A percentile compares a stretch with the other conserved stretches of the same genome.
These are phyloP conservation scores for Mollisia scopiformis DNA, from an alignment of 2,329 filamentous ascomycete species.

Conservation along the genomic window DNA sequence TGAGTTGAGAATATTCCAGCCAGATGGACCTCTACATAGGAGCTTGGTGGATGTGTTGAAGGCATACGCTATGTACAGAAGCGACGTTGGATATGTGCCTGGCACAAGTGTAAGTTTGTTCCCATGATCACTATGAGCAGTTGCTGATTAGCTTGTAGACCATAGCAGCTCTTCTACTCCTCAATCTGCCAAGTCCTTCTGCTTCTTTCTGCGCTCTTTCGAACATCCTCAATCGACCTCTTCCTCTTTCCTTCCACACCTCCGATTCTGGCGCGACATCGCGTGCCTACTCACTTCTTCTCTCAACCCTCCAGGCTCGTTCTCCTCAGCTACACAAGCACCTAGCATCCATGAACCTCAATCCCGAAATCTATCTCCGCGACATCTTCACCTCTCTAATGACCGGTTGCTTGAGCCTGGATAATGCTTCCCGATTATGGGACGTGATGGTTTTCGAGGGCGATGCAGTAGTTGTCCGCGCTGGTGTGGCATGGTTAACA, in stretches of 20 bases:
- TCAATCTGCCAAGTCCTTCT: conserved; percentile 67
- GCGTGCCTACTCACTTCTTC: conserved; percentile 69
- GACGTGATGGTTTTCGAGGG: conserved; percentile 85
- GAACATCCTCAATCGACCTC: conserved; percentile 76
- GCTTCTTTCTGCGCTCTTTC: conserved; percentile 72
- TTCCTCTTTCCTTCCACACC: conserved; percentile 76
- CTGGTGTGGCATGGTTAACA: conserved; percentile 68
- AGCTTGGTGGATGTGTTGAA: conserved; percentile 72
- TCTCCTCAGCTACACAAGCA: conserved; percentile 66
- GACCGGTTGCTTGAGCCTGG: conserved; percentile 64
- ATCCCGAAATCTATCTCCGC: conserved; percentile 57
- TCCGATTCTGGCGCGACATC: conserved; percentile 69
- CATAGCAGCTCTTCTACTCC: conserved; percentile 72
- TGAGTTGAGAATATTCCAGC: conserved; percentile 70
- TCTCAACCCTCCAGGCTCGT: conserved; percentile 68
- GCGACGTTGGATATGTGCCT: conserved; percentile 76
- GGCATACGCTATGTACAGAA: conserved; percentile 81
- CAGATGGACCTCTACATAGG: conserved; percentile 61
- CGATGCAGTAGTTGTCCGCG: conserved; percentile 71
- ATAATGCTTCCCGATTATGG: conserved; percentile 75
- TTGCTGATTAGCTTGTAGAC: conserved; percentile 49
- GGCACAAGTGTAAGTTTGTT: conserved; percentile 70
- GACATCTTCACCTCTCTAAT: conserved; percentile 68
- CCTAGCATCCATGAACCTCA: conserved; percentile 52
- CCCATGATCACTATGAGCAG: conserved; percentile 2